Evolutionary conservation across 202 grass and related monocot species (phyloP).

Genomic region (Setaria viridis): DNA sequence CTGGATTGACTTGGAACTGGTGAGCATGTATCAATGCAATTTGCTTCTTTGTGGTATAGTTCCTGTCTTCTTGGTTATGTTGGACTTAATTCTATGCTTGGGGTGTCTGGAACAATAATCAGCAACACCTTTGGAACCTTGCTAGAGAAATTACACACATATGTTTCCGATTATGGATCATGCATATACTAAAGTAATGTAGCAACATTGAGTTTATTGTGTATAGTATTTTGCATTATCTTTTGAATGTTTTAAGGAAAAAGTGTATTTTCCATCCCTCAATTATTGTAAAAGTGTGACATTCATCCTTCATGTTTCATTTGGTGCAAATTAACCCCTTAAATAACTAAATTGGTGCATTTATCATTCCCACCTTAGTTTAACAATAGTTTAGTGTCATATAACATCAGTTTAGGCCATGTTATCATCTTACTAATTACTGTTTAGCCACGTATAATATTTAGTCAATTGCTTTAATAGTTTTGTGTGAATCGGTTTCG

Average conservation of each 20-base stretch:
- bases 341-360: too few species aligned
- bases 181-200: constrained; percentile 29
- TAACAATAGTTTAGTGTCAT: too few species aligned
- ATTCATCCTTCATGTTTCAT: too few species aligned
- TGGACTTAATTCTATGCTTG: neutral
- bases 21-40: neutral
- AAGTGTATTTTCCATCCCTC: too few species aligned
- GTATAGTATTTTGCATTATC: neutral
- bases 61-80: neutral
- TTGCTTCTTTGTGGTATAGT: neutral
- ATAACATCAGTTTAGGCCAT: too few species aligned
- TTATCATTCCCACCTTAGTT: too few species aligned
- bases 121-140: constrained; percentile 42
- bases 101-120: constrained; percentile 15
- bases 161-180: constrained; percentile 23
- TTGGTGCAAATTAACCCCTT: too few species aligned
- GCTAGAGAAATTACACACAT: neutral
- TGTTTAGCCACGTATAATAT: too few species aligned
- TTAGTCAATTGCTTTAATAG: too few species aligned
- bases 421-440: too few species aligned
- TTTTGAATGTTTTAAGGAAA: neutral
- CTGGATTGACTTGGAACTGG: neutral
- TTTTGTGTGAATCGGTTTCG: too few species aligned
- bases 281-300: too few species aligned
- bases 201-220: neutral